Evolutionary conservation across 106 monocot genomes (phyloP), one percentile per base, ranked within the genome.

Genomic region (Iris macrosiphon): DNA sequence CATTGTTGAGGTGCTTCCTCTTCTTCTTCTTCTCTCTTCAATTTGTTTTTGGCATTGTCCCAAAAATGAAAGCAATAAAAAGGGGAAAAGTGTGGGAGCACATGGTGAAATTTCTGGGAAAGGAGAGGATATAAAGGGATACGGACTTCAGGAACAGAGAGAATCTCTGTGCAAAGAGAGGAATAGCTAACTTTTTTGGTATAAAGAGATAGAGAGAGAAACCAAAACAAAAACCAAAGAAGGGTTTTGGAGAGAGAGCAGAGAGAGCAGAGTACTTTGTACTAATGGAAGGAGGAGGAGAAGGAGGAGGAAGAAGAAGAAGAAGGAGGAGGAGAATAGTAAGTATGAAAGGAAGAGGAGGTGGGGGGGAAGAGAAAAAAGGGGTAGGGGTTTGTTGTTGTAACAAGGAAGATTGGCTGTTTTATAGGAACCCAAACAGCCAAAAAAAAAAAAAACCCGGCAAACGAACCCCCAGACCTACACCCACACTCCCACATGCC

Each of bases 61-160:
- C 10, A 10, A 35, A 35, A 35, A 35, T 35, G 10, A 35, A 35
- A 35, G 7, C 4, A 35, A 35, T 10, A 35, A 35, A 35, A 4
- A 24, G 42, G 23, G 52, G 30, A 55, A 55, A 65, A 52, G 40
- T 31, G 32, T 42, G 10, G 34, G 34, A 35, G 34, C 7, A 35
- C 7, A 45, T 31, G 8, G 66, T 57, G 66, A 57, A 57, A 49
- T 59, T 68, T 60, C 49, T 33, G 21, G 39, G 49, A 68, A 59
- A 68, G 68, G 9, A 49, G 37, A 59, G 37, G 26, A 0, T 19
- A 42, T 43, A 45, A 49, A 13, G 10, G 34, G 46, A 35, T 35
- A 35, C 34, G 34, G 34, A 10, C 34, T 35, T 6, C 7, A 57
- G 32, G 12, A 14, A 46, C 49, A 59, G 53, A 45, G 59, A 35